phyloP scores from a whole-genome alignment of 805 yeast species.

The Saccharomycopsis oosterbeekiorum region DNA sequence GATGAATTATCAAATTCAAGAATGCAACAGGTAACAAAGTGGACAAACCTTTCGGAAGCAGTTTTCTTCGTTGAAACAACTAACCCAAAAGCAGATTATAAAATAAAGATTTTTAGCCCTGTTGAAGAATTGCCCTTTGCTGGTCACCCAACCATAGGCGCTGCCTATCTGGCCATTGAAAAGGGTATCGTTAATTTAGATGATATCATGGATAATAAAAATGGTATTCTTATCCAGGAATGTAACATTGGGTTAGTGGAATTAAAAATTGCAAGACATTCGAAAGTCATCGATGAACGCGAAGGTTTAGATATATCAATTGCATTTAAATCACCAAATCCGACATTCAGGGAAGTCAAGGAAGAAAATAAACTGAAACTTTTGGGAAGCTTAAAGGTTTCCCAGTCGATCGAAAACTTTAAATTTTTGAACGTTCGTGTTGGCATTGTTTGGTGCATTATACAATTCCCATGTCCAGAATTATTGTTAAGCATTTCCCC shows the following conservation, averaged over 20 bases:
- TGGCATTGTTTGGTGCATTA: constrained; percentile 29
- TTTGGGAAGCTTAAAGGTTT: background rate
- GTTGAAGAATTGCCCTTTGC: constrained; percentile 45
- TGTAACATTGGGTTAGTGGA: constrained; percentile 37
- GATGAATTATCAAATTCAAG: constrained; percentile 29
- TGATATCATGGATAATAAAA: background rate
- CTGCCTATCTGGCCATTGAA: constrained; percentile 31
- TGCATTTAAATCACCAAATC: background rate
- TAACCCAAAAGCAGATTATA: constrained; percentile 33
- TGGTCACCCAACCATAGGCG: constrained; percentile 54
- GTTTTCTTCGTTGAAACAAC: constrained; percentile 40
- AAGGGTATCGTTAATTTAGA: constrained; percentile 25
- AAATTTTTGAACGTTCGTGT: background rate
- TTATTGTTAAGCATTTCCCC: constrained; percentile 28
- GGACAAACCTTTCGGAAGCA: constrained; percentile 56
- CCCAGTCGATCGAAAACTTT: background rate
- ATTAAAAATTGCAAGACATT: constrained; percentile 21
- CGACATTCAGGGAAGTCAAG: background rate
- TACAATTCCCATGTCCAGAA: constrained; percentile 26
- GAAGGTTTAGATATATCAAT: background rate
- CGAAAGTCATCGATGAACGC: background rate
- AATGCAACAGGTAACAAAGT: constrained; percentile 40
- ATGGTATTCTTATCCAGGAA: constrained; percentile 29
- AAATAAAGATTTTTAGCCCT: constrained; percentile 41
- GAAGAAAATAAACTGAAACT: background rate